Percentiles rank a stretch among this genome's conserved stretches.
Evolutionary conservation across 257 asterid genomes (phyloP).

Genomic region (Cinchona pubescens): DNA sequence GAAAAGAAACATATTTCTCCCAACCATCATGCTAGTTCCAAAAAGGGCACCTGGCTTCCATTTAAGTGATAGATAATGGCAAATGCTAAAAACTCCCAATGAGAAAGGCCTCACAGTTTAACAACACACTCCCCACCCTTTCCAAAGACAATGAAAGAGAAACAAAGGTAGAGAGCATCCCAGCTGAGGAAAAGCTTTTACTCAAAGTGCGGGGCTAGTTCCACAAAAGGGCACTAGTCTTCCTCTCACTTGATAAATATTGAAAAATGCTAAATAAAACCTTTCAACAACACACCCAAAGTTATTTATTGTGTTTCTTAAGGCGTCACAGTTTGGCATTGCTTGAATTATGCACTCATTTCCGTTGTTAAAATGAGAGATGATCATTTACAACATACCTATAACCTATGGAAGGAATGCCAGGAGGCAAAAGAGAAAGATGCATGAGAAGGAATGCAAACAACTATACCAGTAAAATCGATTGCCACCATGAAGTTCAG

Average conservation of each 20-base stretch:
- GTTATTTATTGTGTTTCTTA: background rate
- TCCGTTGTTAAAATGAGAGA: background rate
- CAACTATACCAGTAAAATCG: conserved; percentile 83
- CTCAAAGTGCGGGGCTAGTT: background rate
- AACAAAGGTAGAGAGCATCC: background rate
- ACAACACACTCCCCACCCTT: background rate
- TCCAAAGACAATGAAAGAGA: background rate
- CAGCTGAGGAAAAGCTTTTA: background rate
- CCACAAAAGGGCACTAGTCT: background rate
- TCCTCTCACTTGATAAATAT: background rate
- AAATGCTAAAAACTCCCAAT: background rate
- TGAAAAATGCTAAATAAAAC: background rate
- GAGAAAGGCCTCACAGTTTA: background rate
- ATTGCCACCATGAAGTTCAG: conserved; percentile 98
- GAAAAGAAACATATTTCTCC: background rate
- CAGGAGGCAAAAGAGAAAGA: background rate
- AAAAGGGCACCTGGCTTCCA: background rate
- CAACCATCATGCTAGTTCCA: background rate
- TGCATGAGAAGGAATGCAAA: conserved; percentile 7
- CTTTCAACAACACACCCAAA: background rate
- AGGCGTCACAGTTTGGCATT: too few relatives aligned
- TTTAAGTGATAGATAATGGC: too few relatives aligned
- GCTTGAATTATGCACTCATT: background rate
- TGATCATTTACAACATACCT: background rate
- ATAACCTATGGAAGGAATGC: background rate